Base-by-base conservation (phyloP, 345 rosid species). In the Triadica sebifera region DNA sequence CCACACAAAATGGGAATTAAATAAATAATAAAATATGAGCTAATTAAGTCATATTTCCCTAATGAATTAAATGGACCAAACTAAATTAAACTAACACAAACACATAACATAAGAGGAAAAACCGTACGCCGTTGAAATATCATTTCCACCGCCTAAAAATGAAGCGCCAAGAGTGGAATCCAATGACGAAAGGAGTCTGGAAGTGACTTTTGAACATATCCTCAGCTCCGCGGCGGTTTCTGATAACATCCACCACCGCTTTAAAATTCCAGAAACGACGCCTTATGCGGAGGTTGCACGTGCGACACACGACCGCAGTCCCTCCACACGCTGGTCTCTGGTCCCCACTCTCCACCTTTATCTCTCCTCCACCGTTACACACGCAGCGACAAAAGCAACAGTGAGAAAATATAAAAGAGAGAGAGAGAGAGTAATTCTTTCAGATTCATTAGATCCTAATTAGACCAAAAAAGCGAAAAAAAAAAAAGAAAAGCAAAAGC, bases 391-490 rank as follows among this genome's bases (percentile, higher is more conserved):
- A 78, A 63, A 25, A 55, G n/a, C 61, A 60, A 61, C 43, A 47
- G 22, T 34, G 41, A 12, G 57, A 6, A 43, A 19, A 10, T 2
- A 12, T 15, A 20, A 39, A 29, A 19, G 51, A 58, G 72, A 24
- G 67, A 65, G 70, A 77, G 51, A 63, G 69, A 69, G 65, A 29
- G 38, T 75, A 29, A 39, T 79, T 65, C 74, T 57, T 45, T 60
- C 75, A 82, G 85, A 88, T 85, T 85, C 88, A 81, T 65, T 67
- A 69, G 85, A 79, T 78, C 79, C 84, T 72, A 70, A 50, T 76
- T 25, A 60, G 69, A 55, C 37, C 34, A 15, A 34, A 73, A 67
- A 67, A 71, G 74, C 25, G 55, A 73, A 73, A 76, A 70, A 46
- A 75, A 41, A 25, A 12, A 38, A 65, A 13, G 5, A 43, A 74